Evolutionary conservation across 1,139 yeast genomes (phyloP).

Genomic region (Blastobotrys petasosporus): DNA sequence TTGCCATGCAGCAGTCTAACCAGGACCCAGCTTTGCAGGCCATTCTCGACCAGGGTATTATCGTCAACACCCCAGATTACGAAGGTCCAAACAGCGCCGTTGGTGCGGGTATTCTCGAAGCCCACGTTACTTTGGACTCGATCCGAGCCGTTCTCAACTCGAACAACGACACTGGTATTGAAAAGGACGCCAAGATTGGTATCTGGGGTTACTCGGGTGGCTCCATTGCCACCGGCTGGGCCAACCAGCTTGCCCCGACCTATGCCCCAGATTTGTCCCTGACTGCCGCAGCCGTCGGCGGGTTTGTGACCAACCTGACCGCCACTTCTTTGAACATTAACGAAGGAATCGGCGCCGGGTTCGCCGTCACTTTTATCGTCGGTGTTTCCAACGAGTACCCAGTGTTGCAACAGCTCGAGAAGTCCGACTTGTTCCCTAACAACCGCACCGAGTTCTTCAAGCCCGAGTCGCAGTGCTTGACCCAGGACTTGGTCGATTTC

Average conservation of each 20-base stretch:
- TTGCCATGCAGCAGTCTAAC: constrained; percentile 16
- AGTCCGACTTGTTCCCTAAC: constrained; percentile 12
- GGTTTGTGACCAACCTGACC: constrained; percentile 23
- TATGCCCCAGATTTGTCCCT: constrained; percentile 30
- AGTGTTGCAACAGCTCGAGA: constrained; percentile 12
- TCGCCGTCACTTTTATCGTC: constrained; percentile 26
- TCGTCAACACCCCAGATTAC: constrained; percentile 21
- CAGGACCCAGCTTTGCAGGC: constrained; percentile 15
- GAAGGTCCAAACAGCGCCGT: constrained; percentile 21
- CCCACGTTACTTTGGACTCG: constrained; percentile 22
- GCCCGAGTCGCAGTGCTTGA: constrained; percentile 17
- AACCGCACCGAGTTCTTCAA: constrained; percentile 14
- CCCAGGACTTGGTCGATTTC: constrained; percentile 18
- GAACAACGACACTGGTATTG: constrained; percentile 12
- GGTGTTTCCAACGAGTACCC: constrained; percentile 31
- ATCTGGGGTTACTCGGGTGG: constrained; percentile 32
- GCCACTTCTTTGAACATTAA: constrained; percentile 19
- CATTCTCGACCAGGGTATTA: constrained; percentile 21
- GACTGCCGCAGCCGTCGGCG: constrained; percentile 27
- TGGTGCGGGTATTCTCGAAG: constrained; percentile 22
- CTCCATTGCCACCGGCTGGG: constrained; percentile 30
- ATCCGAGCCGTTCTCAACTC: constrained; percentile 23
- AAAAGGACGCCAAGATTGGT: constrained; percentile 17
- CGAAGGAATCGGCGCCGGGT: constrained; percentile 24
- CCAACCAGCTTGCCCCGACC: constrained; percentile 25